Conservation (phyloP, 116 monocot species). For the Phalaenopsis hybrid region DNA sequence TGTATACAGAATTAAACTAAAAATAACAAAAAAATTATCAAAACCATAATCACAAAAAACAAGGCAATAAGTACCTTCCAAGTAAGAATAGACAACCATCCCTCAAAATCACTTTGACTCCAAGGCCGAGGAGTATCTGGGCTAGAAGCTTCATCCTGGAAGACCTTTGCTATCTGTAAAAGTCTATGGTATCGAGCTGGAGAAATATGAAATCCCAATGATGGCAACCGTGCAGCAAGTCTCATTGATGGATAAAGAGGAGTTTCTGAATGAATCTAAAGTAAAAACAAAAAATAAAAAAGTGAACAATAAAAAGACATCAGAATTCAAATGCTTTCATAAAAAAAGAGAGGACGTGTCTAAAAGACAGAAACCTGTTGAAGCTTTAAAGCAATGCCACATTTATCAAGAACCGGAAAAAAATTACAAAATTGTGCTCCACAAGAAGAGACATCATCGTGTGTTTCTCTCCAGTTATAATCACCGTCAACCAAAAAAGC, state of each 20-base stretch:
- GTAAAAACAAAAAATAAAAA: neutral
- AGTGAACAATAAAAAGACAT: neutral
- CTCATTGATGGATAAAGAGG: conserved; percentile 69
- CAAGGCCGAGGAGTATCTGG: conserved; percentile 44
- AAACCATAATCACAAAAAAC: neutral
- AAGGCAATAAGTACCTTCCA: conserved; percentile 64
- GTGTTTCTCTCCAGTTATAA: conserved; percentile 54
- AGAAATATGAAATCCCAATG: conserved; percentile 89
- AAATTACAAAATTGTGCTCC: conserved; percentile 16
- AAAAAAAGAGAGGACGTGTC: neutral
- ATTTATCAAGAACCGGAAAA: conserved; percentile 91
- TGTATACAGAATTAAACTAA: neutral
- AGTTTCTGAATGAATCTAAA: conserved; percentile 65
- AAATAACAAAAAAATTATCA: neutral
- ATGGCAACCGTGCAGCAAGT: conserved; percentile 75
- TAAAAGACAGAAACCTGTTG: conserved; percentile 61
- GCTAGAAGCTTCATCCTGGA: conserved; percentile 45
- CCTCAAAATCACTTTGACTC: conserved; percentile 88
- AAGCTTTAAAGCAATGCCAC: conserved; percentile 65
- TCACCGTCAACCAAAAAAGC: conserved; percentile 96
- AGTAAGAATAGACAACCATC: conserved; percentile 79
- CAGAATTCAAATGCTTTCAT: neutral
- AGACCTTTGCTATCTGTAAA: conserved; percentile 79
- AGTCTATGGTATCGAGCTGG: conserved; percentile 92
- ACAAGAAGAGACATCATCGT: conserved; percentile 12